Evolutionary conservation across 2,329 filamentous ascomycete genomes (phyloP), one percentile per base, ranked within the genome.

Genomic region (Parascedosporium putredinis): DNA sequence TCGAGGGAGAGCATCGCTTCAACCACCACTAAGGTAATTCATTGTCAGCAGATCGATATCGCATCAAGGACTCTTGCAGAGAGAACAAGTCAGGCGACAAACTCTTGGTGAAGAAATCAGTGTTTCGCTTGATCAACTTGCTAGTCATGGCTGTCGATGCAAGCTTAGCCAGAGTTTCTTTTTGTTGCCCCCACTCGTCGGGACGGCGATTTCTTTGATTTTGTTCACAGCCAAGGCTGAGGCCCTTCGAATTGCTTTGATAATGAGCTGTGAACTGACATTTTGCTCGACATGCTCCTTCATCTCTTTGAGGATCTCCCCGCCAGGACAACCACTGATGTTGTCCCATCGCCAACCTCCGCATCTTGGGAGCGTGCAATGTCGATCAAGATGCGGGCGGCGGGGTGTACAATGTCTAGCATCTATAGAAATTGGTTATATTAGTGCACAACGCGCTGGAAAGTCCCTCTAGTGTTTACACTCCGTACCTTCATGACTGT

Each of bases 361-460:
- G 93, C 93, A 68, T 98, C 93, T 84, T 98, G 93, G 64, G 91
- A 97, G 70, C 93, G 84, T 56, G 93, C 91, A 64, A 98, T 98
- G 66, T 98, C 93, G 67, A 93, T 94, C 62, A 98, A 86, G 67
- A 98, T 93, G 67, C 90, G 84, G 60, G 93, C 93, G 58, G 93
- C 93, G 58, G 93, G 93, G 74, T 98, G 93, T 55, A 98, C 88
- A 62, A 98, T 97, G 66, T 98, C 93, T 65, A 98, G 86, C 50
- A 98, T 86, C 88, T 93, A 61, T 36, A 49, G 14, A 22, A 23
- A 23, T 20, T 20, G 31, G 40, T 23, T 2, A 9, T n/a, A n/a
- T n/a, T n/a, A n/a, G n/a, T n/a, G n/a, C n/a, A n/a, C n/a, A n/a
- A n/a, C n/a, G n/a, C n/a, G n/a, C n/a, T n/a, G n/a, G n/a, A n/a